Conservation (phyloP, 306 rosid species). For the Prosopis cineraria region DNA sequence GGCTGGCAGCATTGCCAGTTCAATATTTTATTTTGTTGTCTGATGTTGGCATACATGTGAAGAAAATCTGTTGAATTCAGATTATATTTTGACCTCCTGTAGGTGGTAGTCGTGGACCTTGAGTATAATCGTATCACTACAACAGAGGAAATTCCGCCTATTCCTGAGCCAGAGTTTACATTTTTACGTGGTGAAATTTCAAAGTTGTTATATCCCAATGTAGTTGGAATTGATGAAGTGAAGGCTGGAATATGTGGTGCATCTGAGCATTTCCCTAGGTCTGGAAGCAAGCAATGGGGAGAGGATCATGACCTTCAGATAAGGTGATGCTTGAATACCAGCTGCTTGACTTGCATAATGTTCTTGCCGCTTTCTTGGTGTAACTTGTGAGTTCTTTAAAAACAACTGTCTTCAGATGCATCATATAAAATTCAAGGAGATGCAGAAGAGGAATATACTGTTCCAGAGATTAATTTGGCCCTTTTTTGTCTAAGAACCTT, state of each 20-base stretch:
- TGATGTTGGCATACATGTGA: constrained; percentile 21
- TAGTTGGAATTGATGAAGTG: constrained; percentile 86
- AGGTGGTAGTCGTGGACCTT: constrained; percentile 99
- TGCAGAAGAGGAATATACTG: neutral
- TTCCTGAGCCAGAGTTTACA: constrained; percentile 91
- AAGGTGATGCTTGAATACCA: constrained; percentile 64
- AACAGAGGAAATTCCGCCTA: constrained; percentile 92
- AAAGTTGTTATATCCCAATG: constrained; percentile 80
- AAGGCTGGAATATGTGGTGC: constrained; percentile 55
- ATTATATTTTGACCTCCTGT: constrained; percentile 38
- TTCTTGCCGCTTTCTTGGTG: constrained; percentile 30
- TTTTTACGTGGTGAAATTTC: constrained; percentile 74
- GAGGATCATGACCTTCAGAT: constrained; percentile 91
- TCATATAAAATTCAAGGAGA: constrained; percentile 4
- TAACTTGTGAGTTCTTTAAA: constrained; percentile 13
- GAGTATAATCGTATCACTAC: constrained; percentile 83
- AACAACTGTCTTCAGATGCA: constrained; percentile 14
- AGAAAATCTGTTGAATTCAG: constrained; percentile 29
- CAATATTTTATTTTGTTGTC: constrained; percentile 21
- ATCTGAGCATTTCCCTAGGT: constrained; percentile 61
- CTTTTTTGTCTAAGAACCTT: neutral
- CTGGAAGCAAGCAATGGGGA: constrained; percentile 85
- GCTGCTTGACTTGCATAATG: constrained; percentile 32
- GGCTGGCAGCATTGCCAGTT: constrained; percentile 10
- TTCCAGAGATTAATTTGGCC: neutral